Conservation (phyloP, 345 rosid genomes). For the Capsella bursapastoris region DNA sequence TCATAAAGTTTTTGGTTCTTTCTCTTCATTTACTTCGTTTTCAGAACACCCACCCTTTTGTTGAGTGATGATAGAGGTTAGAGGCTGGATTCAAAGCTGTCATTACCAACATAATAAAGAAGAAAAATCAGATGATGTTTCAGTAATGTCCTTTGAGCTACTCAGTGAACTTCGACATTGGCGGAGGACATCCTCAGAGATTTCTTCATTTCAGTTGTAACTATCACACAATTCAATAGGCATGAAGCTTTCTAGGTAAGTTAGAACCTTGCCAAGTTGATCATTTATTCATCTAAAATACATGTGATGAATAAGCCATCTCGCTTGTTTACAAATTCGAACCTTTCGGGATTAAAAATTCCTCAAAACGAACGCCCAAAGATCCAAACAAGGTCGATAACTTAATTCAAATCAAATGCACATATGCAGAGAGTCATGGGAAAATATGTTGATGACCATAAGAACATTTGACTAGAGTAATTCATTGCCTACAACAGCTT, state of each 20-base stretch:
- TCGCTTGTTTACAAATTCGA: not conserved
- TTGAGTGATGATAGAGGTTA: too few relatives aligned
- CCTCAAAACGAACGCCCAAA: not conserved
- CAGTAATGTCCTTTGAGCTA: conserved; percentile 55
- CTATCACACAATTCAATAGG: conserved; percentile 4
- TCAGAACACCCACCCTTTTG: not conserved
- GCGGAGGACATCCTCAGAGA: conserved; percentile 33
- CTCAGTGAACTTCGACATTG: conserved; percentile 56
- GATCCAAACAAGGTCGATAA: conserved; percentile 20
- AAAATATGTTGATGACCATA: conserved; percentile 15
- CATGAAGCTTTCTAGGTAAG: conserved; percentile 10
- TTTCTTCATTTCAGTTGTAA: conserved; percentile 8
- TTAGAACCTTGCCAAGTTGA: not conserved
- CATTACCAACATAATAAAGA: not conserved
- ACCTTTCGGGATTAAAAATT: not conserved
- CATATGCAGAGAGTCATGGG: conserved; percentile 25
- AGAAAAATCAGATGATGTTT: conserved; percentile 47
- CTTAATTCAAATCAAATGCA: conserved; percentile 33
- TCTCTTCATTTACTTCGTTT: not conserved
- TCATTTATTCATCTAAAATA: conserved; percentile 7
- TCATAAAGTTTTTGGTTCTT: too few relatives aligned
- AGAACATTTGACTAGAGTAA: conserved; percentile 32
- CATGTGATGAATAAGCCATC: conserved; percentile 21
- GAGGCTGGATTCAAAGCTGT: too few relatives aligned
- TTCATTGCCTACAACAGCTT: conserved; percentile 32